Conservation (phyloP, 495 filamentous ascomycete species). For the Xanthoparmelia taractica region DNA sequence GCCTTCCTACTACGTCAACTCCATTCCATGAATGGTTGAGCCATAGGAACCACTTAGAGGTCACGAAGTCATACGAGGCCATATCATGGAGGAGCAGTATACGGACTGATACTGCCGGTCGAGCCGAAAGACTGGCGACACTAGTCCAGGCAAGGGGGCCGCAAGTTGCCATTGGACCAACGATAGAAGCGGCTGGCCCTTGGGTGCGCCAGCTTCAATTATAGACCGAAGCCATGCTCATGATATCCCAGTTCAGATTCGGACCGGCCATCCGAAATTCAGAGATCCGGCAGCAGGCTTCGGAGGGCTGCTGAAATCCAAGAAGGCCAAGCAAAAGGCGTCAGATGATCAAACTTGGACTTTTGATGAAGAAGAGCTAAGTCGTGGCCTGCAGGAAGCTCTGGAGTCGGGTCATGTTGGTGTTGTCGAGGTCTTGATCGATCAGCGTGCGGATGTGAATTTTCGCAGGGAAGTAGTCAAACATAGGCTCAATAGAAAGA, state of each 20-base stretch:
- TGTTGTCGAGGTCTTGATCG: conserved; percentile 17
- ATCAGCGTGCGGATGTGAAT: conserved; percentile 17
- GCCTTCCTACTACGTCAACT: background rate
- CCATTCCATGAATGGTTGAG: background rate
- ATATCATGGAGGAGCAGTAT: conserved; percentile 6
- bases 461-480: conserved; percentile 6
- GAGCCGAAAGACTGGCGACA: conserved; percentile 13
- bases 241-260: conserved; percentile 8
- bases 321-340: conserved; percentile 13
- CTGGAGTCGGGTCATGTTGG: conserved; percentile 11
- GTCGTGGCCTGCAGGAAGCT: conserved; percentile 11
- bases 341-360: conserved; percentile 12
- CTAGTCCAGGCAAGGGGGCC: conserved; percentile 12
- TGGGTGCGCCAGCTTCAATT: background rate
- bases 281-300: conserved; percentile 8
- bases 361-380: conserved; percentile 15
- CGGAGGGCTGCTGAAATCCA: conserved; percentile 14
- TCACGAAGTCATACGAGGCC: background rate
- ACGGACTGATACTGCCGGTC: conserved; percentile 11
- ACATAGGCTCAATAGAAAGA: conserved; percentile 5
- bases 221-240: conserved; percentile 9
- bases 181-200: conserved; percentile 7
- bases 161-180: background rate
- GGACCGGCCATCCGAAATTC: conserved; percentile 7
- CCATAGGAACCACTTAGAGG: background rate